A percentile compares a stretch with the other conserved stretches of the same genome.
phyloP scores from a whole-genome alignment of 2,329 filamentous ascomycete genomes.

The Pseudogymnoascus sp. region DNA sequence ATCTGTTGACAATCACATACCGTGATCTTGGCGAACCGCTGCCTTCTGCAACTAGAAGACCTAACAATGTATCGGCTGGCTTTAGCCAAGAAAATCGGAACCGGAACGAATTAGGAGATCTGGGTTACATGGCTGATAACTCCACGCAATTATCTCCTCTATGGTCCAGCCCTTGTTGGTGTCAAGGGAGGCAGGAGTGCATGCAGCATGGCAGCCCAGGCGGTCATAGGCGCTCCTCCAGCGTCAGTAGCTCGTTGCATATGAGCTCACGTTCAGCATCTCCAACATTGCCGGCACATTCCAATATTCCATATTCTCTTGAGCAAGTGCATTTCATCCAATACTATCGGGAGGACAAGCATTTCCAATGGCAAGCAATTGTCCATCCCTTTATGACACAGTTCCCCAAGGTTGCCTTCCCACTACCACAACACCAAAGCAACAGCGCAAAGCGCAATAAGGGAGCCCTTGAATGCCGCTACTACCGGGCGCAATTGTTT shows the following conservation, averaged over 20 bases:
- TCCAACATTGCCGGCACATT: neutral
- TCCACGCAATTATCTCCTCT: neutral
- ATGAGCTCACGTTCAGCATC: neutral
- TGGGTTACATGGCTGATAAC: neutral
- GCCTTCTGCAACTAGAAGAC: neutral
- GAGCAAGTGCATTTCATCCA: conserved; percentile 11
- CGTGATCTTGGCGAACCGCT: neutral
- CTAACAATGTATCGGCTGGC: neutral
- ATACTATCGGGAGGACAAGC: conserved; percentile 8
- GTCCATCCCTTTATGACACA: neutral
- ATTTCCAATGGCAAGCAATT: neutral
- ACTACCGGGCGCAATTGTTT: conserved; percentile 9
- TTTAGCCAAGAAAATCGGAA: neutral
- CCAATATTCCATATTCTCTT: neutral
- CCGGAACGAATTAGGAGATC: neutral
- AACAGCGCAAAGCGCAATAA: neutral
- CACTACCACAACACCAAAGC: neutral
- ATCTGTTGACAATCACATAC: neutral
- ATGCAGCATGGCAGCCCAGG: neutral
- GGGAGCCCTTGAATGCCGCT: neutral
- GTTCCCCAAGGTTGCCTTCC: neutral
- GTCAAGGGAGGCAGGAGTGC: too few relatives aligned
- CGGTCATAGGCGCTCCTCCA: neutral
- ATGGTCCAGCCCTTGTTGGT: neutral
- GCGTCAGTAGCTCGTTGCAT: neutral